These are phyloP conservation scores for Terana coerulea DNA, from an alignment of 768 basidiomycete genomes.

Conservation along the genomic window DNA sequence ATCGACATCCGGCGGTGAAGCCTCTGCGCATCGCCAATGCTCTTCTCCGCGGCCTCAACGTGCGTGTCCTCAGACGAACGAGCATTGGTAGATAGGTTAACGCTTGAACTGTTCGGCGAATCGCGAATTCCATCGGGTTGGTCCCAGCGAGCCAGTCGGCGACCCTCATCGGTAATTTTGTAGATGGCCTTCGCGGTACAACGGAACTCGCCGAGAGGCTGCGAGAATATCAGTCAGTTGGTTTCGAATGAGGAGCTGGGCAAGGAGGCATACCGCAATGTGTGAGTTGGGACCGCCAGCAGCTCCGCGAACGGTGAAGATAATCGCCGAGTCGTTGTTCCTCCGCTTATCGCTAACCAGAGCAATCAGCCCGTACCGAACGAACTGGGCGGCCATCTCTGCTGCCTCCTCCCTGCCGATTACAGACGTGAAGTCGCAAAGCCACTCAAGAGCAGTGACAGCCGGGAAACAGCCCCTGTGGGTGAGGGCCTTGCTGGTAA, in stretches of 20 bases:
- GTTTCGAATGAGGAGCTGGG: conserved; percentile 2
- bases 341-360: conserved; percentile 90
- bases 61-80: conserved; percentile 56
- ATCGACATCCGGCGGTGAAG: conserved; percentile 74
- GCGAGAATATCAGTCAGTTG: conserved; percentile 17
- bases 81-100: conserved; percentile 50
- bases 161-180: conserved; percentile 90
- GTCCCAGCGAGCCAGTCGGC: conserved; percentile 84
- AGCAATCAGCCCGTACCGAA: conserved; percentile 86
- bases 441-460: conserved; percentile 89
- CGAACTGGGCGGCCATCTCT: conserved; percentile 97
- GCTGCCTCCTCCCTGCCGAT: conserved; percentile 95
- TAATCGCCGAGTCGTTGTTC: conserved; percentile 88
- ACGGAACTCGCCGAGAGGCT: conserved; percentile 95
- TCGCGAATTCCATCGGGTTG: conserved; percentile 37
- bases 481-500: conserved; percentile 41
- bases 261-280: conserved; percentile 55
- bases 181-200: conserved; percentile 96
- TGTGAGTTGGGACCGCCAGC: conserved; percentile 72
- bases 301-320: conserved; percentile 85
- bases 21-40: conserved; percentile 50
- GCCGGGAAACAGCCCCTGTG: conserved; percentile 83
- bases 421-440: conserved; percentile 95
- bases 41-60: conserved; percentile 28
- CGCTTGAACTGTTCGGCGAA: conserved; percentile 65